Evolutionary conservation across 345 rosid genomes (phyloP).

Genomic region (Eucalyptus regnans): DNA sequence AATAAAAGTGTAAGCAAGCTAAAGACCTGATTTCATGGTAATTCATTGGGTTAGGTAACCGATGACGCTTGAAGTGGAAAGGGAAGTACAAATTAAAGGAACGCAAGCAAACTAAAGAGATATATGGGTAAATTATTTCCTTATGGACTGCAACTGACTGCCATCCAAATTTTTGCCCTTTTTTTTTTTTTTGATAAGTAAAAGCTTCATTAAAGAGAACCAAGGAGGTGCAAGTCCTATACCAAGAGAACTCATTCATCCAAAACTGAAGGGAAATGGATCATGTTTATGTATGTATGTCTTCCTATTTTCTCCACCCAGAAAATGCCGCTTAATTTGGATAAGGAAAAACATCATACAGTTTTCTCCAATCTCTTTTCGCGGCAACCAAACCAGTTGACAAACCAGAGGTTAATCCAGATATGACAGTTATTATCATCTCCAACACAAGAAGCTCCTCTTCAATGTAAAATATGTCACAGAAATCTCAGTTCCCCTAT

Average conservation of each 20-base stretch:
- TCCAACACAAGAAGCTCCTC: background rate
- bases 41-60: background rate
- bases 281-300: background rate
- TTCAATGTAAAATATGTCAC: background rate
- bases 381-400: background rate
- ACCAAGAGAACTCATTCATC: background rate
- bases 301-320: background rate
- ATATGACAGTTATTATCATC: background rate
- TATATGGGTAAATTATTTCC: background rate
- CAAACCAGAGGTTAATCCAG: background rate
- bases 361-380: background rate
- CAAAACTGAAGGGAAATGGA: background rate
- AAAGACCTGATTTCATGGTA: background rate
- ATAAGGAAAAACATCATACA: background rate
- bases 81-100: background rate
- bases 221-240: background rate
- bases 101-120: background rate
- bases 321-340: background rate
- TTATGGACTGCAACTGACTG: background rate
- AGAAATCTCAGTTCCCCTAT: background rate
- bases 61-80: background rate
- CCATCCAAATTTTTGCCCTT: background rate
- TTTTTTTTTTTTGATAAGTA: background rate
- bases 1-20: background rate
- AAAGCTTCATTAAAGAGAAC: background rate